These are phyloP conservation scores for Pseudogymnoascus pannorum DNA, from an alignment of 2,329 filamentous ascomycete species.

Conservation along the genomic window DNA sequence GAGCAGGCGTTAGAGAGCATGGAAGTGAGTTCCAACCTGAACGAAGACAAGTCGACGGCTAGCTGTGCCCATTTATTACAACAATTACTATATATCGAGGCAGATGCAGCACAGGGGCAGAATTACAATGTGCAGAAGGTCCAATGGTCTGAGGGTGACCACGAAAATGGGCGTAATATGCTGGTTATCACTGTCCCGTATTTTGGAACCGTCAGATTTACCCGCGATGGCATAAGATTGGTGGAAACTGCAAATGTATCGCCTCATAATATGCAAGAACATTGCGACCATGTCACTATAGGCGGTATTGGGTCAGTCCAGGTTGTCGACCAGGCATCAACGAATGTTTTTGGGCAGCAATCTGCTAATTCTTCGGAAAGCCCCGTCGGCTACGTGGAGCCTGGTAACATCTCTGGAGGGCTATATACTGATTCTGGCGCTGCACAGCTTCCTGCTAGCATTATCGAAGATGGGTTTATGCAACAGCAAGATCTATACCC, in stretches of 20 bases:
- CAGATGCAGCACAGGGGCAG: constrained; percentile 22
- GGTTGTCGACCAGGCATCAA: background rate
- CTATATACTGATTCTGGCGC: background rate
- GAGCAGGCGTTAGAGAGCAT: constrained; percentile 33
- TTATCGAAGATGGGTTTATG: background rate
- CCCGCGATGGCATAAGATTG: constrained; percentile 16
- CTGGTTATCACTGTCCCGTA: constrained; percentile 23
- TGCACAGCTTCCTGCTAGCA: background rate
- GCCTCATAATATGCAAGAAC: background rate
- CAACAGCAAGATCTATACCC: background rate
- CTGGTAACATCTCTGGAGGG: background rate
- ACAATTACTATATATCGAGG: constrained; percentile 30
- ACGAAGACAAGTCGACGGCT: constrained; percentile 28
- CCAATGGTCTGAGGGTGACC: background rate
- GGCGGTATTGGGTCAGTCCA: background rate
- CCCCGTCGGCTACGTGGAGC: background rate
- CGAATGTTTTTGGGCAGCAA: background rate
- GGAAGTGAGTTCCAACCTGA: constrained; percentile 21
- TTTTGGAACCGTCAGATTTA: constrained; percentile 29
- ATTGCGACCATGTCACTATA: background rate
- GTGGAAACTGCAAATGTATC: background rate
- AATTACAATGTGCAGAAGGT: constrained; percentile 12
- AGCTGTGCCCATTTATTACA: constrained; percentile 28
- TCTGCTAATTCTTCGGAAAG: background rate
- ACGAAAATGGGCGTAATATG: constrained; percentile 11